Evolutionary conservation across 495 filamentous ascomycete species (phyloP).

Genomic region (Clavariopsis aquatica): DNA sequence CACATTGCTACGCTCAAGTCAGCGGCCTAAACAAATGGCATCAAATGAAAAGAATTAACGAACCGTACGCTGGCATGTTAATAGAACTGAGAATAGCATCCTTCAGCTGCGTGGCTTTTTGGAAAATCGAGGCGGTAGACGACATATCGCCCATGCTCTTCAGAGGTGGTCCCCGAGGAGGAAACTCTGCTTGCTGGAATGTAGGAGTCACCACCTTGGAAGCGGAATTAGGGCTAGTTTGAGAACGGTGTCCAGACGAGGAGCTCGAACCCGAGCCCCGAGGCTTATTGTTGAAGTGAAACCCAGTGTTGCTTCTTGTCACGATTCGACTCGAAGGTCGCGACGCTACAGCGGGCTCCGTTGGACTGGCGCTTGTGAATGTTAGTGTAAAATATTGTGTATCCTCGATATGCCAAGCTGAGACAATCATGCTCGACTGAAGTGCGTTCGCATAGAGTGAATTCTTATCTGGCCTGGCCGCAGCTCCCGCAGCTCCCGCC

Average conservation of each 20-base stretch:
- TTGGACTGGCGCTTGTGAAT: constrained; percentile 56
- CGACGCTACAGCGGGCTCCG: constrained; percentile 17
- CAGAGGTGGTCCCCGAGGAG: constrained; percentile 60
- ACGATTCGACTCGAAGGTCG: constrained; percentile 39
- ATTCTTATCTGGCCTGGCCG: constrained; percentile 32
- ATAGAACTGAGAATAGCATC: constrained; percentile 70
- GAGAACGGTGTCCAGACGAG: constrained; percentile 34
- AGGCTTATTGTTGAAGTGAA: constrained; percentile 27
- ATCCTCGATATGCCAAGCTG: constrained; percentile 61
- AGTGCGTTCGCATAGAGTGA: constrained; percentile 44
- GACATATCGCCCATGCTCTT: constrained; percentile 47
- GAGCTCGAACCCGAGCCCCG: constrained; percentile 31
- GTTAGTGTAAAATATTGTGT: constrained; percentile 65
- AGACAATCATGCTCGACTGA: constrained; percentile 67
- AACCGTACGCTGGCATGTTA: constrained; percentile 61
- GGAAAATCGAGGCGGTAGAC: constrained; percentile 58
- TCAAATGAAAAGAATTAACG: background rate
- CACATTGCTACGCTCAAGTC: constrained; percentile 54
- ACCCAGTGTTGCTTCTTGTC: constrained; percentile 28
- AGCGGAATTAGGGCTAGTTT: constrained; percentile 12
- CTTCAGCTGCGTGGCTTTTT: constrained; percentile 68
- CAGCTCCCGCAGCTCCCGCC: background rate
- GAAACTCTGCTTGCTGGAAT: constrained; percentile 46
- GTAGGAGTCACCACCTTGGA: constrained; percentile 20
- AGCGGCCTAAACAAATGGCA: background rate